Conservation (phyloP, 2,329 filamentous ascomycete genomes). For the Plectosphaerella cucumerina region DNA sequence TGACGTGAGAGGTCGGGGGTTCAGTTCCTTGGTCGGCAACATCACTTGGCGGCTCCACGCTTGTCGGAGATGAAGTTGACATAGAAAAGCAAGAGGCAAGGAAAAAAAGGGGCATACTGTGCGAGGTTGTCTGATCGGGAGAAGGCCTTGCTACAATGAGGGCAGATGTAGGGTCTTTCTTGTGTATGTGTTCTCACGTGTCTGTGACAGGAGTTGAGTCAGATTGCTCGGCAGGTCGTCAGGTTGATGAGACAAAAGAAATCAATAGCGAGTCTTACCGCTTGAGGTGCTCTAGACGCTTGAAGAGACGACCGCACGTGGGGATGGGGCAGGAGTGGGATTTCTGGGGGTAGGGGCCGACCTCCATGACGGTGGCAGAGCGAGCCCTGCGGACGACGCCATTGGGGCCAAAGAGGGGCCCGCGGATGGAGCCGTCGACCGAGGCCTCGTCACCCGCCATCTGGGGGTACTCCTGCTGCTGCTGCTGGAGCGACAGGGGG, state of each 20-base stretch:
- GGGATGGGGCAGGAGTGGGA: slow-evolving; percentile 99
- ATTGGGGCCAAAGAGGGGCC: slow-evolving; percentile 57
- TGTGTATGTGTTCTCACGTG: slow-evolving; percentile 99
- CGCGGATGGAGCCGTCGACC: slow-evolving; percentile 48
- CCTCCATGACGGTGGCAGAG: slow-evolving; percentile 93
- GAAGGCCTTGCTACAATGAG: slow-evolving; percentile 97
- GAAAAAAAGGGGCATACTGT: slow-evolving; percentile 64
- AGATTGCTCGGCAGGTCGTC: slow-evolving; percentile 39
- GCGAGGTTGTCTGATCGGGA: slow-evolving; percentile 98
- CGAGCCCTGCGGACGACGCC: slow-evolving; percentile 84
- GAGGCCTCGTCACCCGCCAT: slow-evolving; percentile 60
- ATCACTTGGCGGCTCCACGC: background rate
- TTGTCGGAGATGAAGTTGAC: slow-evolving; percentile 17
- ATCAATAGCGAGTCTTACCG: slow-evolving; percentile 63
- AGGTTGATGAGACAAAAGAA: slow-evolving; percentile 29
- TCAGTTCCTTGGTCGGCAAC: slow-evolving; percentile 15
- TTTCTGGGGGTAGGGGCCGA: slow-evolving; percentile 94
- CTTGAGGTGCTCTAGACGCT: slow-evolving; percentile 98
- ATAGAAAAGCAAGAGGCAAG: slow-evolving; percentile 22
- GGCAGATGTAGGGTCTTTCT: slow-evolving; percentile 97
- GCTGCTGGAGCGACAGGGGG: slow-evolving; percentile 61
- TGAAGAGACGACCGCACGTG: slow-evolving; percentile 94
- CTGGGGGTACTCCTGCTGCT: slow-evolving; percentile 65
- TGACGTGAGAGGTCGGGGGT: slow-evolving; percentile 22
- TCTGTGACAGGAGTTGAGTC: slow-evolving; percentile 53